These are phyloP conservation scores for Piper betle DNA, from an alignment of 164 flowering plant genomes.

Conservation along the genomic window DNA sequence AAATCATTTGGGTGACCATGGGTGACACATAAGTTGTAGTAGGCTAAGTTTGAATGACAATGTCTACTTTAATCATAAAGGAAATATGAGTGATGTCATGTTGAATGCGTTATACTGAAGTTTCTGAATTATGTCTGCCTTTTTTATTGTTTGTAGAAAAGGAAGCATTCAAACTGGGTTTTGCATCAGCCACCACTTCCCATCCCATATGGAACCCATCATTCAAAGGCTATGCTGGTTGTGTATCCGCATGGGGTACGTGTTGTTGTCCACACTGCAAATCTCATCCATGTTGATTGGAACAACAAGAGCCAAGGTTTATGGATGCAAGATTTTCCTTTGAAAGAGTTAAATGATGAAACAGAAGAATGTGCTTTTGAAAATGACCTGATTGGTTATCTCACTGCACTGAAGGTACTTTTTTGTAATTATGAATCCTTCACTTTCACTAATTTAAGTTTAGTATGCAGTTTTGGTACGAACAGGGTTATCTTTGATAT, in stretches of 20 bases:
- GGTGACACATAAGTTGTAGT: not conserved
- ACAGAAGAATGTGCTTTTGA: conserved; percentile 56
- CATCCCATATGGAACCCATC: too few relatives aligned
- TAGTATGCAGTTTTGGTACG: not conserved
- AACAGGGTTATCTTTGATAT: not conserved
- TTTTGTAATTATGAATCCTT: not conserved
- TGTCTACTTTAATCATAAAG: too few relatives aligned
- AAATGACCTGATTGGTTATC: conserved; percentile 81
- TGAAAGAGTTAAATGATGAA: conserved; percentile 51
- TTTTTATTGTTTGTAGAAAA: conserved; percentile 34
- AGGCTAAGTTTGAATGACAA: not conserved
- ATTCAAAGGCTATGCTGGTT: conserved; percentile 97
- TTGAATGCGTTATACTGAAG: too few relatives aligned
- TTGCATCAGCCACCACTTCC: too few relatives aligned
- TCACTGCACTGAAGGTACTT: conserved; percentile 64
- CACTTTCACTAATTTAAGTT: not conserved
- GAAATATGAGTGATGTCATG: too few relatives aligned
- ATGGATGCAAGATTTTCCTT: conserved; percentile 99
- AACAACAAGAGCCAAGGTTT: conserved; percentile 98
- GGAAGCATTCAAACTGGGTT: conserved; percentile 57
- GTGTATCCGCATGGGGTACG: conserved; percentile 85
- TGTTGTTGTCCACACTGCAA: conserved; percentile 85
- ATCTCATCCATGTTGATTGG: conserved; percentile 92
- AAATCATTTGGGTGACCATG: not conserved
- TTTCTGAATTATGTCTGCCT: too few relatives aligned